Conservation (phyloP, 2,329 filamentous ascomycete genomes). For the Malbranchea zuffiana region DNA sequence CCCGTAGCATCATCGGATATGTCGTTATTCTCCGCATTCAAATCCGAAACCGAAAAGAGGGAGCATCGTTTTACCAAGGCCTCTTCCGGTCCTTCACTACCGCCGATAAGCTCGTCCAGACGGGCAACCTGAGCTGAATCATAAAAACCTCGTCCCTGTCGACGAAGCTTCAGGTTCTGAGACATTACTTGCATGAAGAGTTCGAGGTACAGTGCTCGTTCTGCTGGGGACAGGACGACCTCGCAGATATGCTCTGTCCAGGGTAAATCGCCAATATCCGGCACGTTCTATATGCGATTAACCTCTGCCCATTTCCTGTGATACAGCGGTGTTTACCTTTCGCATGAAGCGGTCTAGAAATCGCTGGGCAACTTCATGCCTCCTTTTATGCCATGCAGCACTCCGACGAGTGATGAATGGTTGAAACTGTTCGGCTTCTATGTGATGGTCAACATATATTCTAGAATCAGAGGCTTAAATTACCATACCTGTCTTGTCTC, state of each 20-base stretch:
- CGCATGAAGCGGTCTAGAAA: conserved; percentile 47
- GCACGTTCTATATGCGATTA: conserved; percentile 26
- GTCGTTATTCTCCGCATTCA: background rate
- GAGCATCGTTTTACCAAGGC: conserved; percentile 42
- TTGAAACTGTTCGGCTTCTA: conserved; percentile 46
- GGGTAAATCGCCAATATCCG: conserved; percentile 37
- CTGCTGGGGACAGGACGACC: conserved; percentile 36
- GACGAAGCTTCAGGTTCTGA: conserved; percentile 36
- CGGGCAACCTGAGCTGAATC: conserved; percentile 26
- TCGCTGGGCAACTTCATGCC: conserved; percentile 42
- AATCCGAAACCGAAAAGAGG: conserved; percentile 18
- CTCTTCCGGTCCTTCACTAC: conserved; percentile 40
- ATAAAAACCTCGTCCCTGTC: conserved; percentile 19
- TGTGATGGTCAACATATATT: conserved; percentile 16
- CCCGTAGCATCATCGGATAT: conserved; percentile 18
- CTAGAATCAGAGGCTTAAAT: background rate
- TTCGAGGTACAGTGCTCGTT: conserved; percentile 46
- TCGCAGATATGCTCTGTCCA: conserved; percentile 36
- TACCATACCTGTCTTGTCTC: conserved; percentile 35
- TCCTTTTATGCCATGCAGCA: conserved; percentile 41
- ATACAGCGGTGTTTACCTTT: conserved; percentile 21
- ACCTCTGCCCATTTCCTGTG: background rate
- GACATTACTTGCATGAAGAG: conserved; percentile 44
- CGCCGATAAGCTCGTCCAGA: conserved; percentile 38
- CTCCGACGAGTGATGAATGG: conserved; percentile 42